phyloP scores from a whole-genome alignment of 257 asterid genomes.

The Primulina tabacum region DNA sequence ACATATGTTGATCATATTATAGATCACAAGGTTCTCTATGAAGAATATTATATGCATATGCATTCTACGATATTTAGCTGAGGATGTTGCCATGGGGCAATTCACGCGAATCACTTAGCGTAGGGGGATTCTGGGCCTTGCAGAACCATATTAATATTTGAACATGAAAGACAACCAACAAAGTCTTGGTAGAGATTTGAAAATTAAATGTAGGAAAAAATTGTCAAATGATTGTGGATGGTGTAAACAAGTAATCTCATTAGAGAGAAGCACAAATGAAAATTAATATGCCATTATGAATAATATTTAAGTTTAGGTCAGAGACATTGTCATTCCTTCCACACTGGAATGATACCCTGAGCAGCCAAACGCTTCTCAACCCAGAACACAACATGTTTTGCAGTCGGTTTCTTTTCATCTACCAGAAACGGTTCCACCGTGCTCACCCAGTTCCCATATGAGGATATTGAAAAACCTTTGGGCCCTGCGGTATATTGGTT shows the following conservation, averaged over 20 bases:
- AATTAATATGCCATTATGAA: not conserved
- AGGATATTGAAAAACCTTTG: slow-evolving; percentile 72
- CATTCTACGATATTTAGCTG: no score
- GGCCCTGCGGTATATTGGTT: slow-evolving; percentile 42
- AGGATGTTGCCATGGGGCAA: no score
- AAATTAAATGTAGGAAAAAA: not conserved
- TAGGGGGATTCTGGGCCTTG: no score
- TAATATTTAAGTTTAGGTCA: not conserved
- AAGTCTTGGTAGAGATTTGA: not conserved
- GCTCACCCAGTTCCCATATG: slow-evolving; percentile 66
- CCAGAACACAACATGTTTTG: slow-evolving; percentile 76
- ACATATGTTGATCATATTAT: no score
- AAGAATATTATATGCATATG: no score
- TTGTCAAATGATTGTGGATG: not conserved
- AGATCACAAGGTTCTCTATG: no score
- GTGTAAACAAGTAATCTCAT: slow-evolving; percentile 20
- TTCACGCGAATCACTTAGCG: no score
- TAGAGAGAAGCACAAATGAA: slow-evolving; percentile 2
- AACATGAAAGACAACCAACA: not conserved
- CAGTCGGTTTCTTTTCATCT: slow-evolving; percentile 79
- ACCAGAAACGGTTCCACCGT: slow-evolving; percentile 81
- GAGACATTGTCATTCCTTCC: slow-evolving; percentile 44
- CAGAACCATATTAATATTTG: not conserved
- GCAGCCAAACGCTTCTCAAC: slow-evolving; percentile 96
- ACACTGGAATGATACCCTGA: slow-evolving; percentile 86